These are phyloP conservation scores for Chenopodium suecicum DNA, from an alignment of 148 eudicot species.

Conservation along the genomic window DNA sequence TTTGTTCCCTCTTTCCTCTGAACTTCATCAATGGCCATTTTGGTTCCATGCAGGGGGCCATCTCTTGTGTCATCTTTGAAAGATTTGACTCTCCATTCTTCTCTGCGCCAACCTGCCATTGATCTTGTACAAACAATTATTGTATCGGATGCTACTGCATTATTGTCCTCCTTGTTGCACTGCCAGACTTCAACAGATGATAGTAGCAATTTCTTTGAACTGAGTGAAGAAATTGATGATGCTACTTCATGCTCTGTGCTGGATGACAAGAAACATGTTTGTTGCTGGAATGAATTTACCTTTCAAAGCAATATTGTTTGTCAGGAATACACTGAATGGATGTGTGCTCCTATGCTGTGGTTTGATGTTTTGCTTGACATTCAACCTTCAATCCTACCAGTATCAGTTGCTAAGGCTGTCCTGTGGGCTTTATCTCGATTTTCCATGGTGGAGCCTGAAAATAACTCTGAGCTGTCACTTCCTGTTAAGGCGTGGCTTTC, in stretches of 20 bases:
- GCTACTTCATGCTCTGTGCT: conserved; percentile 34
- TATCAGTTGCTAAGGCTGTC: conserved; percentile 82
- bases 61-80: conserved; percentile 81
- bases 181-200: conserved; percentile 33
- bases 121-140: conserved; percentile 86
- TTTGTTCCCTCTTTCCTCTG: not conserved
- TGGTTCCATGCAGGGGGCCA: conserved; percentile 71
- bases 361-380: conserved; percentile 77
- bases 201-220: conserved; percentile 32
- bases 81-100: conserved; percentile 71
- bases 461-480: conserved; percentile 55
- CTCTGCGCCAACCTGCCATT: conserved; percentile 90
- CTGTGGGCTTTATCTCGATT: conserved; percentile 88
- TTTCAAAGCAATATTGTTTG: conserved; percentile 54
- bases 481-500: conserved; percentile 70
- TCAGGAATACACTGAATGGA: conserved; percentile 65
- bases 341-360: conserved; percentile 97
- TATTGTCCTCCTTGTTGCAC: conserved; percentile 56
- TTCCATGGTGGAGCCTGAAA: conserved; percentile 79
- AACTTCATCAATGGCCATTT: conserved; percentile 9
- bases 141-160: conserved; percentile 90
- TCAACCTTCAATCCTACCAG: conserved; percentile 64
- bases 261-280: conserved; percentile 44
- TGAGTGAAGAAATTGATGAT: conserved; percentile 52
- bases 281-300: conserved; percentile 75